Conservation (phyloP, 208 protist genomes). For the Entamoeba dispar region DNA sequence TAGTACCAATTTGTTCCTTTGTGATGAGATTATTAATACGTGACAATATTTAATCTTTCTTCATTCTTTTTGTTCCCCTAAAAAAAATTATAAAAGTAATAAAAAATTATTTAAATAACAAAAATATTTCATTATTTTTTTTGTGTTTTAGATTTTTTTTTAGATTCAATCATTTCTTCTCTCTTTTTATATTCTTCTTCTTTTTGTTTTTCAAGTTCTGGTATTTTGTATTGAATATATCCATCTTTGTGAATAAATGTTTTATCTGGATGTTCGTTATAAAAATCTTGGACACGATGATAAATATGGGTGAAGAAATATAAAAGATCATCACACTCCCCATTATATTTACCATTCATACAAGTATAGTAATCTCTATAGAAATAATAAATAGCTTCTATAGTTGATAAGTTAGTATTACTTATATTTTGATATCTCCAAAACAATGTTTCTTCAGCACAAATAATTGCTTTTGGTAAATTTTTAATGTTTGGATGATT, state of each 20-base stretch:
- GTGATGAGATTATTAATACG: no score
- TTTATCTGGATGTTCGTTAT: neutral
- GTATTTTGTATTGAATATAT: conserved; percentile 1
- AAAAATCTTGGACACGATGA: neutral
- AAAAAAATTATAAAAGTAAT: no score
- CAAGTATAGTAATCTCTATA: conserved; percentile 3
- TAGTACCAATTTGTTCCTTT: no score
- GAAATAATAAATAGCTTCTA: conserved; percentile 26
- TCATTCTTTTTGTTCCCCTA: no score
- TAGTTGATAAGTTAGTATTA: conserved; percentile 10
- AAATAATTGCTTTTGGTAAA: conserved; percentile 8
- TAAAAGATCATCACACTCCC: conserved; percentile 5
- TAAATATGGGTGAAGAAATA: conserved; percentile 2
- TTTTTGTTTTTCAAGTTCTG: neutral
- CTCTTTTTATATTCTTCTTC: neutral
- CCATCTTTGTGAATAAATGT: neutral
- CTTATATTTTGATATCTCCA: conserved; percentile 15
- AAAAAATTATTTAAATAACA: no score
- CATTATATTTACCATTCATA: conserved; percentile 13
- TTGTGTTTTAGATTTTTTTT: neutral
- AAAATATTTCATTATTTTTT: neutral
- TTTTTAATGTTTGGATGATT: neutral
- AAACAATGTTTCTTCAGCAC: conserved; percentile 8
- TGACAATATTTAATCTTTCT: no score
- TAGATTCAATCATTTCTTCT: neutral